Conservation (phyloP, 2,329 filamentous ascomycete genomes). For the Pseudogymnoascus sp. region DNA sequence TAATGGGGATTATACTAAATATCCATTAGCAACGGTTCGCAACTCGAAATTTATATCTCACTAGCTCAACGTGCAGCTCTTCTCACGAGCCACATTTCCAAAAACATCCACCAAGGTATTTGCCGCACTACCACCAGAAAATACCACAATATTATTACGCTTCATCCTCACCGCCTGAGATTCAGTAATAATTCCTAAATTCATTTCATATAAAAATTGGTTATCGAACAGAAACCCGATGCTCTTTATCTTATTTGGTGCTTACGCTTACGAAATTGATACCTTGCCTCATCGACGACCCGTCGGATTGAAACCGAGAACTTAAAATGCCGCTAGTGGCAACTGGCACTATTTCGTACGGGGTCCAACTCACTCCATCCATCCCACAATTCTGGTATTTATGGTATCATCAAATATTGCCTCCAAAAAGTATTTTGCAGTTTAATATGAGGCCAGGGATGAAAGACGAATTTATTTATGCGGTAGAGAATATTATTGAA, state of each 20-base stretch:
- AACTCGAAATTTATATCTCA: conserved; percentile 16
- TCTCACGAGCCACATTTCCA: conserved; percentile 39
- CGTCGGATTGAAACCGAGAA: conserved; percentile 1
- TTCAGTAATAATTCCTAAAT: conserved; percentile 1
- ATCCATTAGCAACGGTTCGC: conserved; percentile 53
- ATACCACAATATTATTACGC: conserved; percentile 61
- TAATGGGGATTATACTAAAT: conserved; percentile 71
- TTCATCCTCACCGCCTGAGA: not conserved
- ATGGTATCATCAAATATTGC: not conserved
- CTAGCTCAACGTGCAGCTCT: conserved; percentile 26
- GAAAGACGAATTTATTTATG: not conserved
- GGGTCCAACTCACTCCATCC: not conserved
- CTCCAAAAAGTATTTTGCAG: not conserved
- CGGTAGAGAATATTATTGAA: not conserved
- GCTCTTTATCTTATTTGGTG: not conserved
- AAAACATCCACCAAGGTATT: conserved; percentile 93
- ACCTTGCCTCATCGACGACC: not conserved
- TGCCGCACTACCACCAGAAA: conserved; percentile 88
- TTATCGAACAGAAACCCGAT: not conserved
- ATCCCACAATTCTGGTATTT: not conserved
- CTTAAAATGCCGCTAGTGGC: not conserved
- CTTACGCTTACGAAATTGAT: not conserved
- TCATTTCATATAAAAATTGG: not conserved
- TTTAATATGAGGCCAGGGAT: not conserved
- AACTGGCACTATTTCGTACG: not conserved